Conservation (phyloP, 2,329 filamentous ascomycete genomes). For the Cephalotrichum gorgonifer region DNA sequence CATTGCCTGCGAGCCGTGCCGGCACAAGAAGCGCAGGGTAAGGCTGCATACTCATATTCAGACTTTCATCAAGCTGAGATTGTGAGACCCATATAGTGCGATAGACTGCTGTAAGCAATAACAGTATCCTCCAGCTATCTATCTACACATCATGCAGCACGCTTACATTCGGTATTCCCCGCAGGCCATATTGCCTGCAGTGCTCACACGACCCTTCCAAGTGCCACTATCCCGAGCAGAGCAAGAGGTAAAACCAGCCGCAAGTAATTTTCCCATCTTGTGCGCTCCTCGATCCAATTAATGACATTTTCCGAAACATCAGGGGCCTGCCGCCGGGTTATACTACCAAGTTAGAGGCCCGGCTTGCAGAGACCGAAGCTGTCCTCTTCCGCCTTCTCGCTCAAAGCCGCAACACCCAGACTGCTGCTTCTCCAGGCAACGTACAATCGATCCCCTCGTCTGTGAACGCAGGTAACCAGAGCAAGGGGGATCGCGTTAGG, state of each 20-base stretch:
- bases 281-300: neutral
- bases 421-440: neutral
- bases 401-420: neutral
- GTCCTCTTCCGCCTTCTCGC: conserved; percentile 15
- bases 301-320: neutral
- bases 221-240: conserved; percentile 22
- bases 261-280: neutral
- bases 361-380: conserved; percentile 21
- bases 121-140: neutral
- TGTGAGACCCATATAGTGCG: neutral
- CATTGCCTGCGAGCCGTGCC: conserved; percentile 21
- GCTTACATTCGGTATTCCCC: neutral
- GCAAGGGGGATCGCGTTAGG: conserved; percentile 16
- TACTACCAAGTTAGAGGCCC: conserved; percentile 24
- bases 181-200: conserved; percentile 18
- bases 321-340: conserved; percentile 27
- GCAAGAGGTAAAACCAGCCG: conserved; percentile 15
- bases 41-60: neutral
- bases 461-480: conserved; percentile 6
- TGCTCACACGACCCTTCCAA: conserved; percentile 17
- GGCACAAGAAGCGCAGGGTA: conserved; percentile 22
- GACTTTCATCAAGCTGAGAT: neutral
- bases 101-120: neutral
- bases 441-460: neutral
- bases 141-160: neutral